Base-by-base conservation (phyloP, 371 early-diverging fungal genomes). In the Mortierella sp. region DNA sequence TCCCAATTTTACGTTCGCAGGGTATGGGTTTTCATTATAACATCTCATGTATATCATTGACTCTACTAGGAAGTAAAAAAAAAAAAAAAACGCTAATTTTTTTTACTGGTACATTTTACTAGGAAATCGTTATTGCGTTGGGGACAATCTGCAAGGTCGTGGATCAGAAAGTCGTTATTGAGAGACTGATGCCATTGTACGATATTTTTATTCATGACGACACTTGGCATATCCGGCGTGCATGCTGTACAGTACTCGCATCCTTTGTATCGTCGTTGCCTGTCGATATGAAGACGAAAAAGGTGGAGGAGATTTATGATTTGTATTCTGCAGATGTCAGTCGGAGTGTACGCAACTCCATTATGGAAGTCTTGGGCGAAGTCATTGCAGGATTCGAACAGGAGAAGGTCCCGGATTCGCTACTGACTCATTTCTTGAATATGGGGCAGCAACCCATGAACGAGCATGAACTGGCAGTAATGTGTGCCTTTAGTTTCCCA, bases 401-500 rank as follows among this genome's bases (percentile, higher is more conserved):
- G 58, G 80, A 65, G 22, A 62, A 88, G 77, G 91, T 85, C 77
- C 87, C 67, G 77, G 91, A 81, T 83, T 84, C 72, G 84, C 86
- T 72, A 76, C 85, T 78, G 60, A 65, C 38, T 40, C 72, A 75
- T 45, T 81, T 81, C 60, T 53, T 81, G 63, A 55, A 63, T 13
- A 76, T 81, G 81, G 81, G 81, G 15, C 69, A 81, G 13, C 69
- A 86, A 59, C 63, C 77, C 65, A 19, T 81, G 72, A 58, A 70
- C 65, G 89, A 90, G 45, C 84, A 88, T 0, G 91, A 90, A 72
- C 86, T 89, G 19, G 85, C 89, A 0, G 84, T 84, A 15, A 87
- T 88, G 58, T 90, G 91, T 60, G 91, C 91, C 9, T 90, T 87
- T 66, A 90, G 87, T 43, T 90, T 90, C 68, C 91, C 91, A n/a